phyloP scores from a whole-genome alignment of 2,329 filamentous ascomycete species.

The Cadophora sp. region DNA sequence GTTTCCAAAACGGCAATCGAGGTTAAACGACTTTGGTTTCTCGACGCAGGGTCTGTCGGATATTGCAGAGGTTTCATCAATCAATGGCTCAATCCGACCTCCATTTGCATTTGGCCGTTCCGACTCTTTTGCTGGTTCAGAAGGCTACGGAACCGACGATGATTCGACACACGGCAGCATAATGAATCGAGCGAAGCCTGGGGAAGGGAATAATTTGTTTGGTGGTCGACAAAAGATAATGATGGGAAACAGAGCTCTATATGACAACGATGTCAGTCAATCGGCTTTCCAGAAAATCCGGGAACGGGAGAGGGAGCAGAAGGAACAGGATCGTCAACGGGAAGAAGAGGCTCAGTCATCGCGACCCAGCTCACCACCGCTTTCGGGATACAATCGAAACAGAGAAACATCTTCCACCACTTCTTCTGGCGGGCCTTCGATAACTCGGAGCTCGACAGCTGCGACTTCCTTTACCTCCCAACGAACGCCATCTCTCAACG shows the following conservation, averaged over 20 bases:
- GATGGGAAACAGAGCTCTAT: constrained; percentile 73
- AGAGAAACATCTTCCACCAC: constrained; percentile 87
- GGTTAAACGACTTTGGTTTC: constrained; percentile 70
- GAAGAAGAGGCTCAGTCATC: constrained; percentile 49
- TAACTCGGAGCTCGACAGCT: constrained; percentile 80
- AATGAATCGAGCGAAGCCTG: constrained; percentile 83
- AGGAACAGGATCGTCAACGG: constrained; percentile 51
- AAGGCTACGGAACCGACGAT: constrained; percentile 68
- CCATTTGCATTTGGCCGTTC: constrained; percentile 66
- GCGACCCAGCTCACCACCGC: constrained; percentile 62
- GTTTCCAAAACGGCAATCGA: constrained; percentile 78
- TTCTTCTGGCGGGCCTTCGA: constrained; percentile 69
- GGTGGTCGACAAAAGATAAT: constrained; percentile 96
- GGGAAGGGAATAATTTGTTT: constrained; percentile 91
- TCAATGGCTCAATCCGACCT: constrained; percentile 66
- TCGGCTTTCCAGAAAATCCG: constrained; percentile 85
- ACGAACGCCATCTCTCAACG: constrained; percentile 58
- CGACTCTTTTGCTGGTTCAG: constrained; percentile 69
- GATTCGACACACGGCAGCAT: constrained; percentile 71
- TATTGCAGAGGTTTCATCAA: constrained; percentile 89
- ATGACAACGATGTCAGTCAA: constrained; percentile 84
- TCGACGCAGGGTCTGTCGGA: constrained; percentile 67
- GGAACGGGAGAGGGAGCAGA: constrained; percentile 49
- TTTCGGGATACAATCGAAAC: constrained; percentile 73
- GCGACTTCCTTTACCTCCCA: constrained; percentile 90